Evolutionary conservation across 1,284 basidiomycete genomes (phyloP), one percentile per base, ranked within the genome.

Genomic region (Ustilago shanxiensis): DNA sequence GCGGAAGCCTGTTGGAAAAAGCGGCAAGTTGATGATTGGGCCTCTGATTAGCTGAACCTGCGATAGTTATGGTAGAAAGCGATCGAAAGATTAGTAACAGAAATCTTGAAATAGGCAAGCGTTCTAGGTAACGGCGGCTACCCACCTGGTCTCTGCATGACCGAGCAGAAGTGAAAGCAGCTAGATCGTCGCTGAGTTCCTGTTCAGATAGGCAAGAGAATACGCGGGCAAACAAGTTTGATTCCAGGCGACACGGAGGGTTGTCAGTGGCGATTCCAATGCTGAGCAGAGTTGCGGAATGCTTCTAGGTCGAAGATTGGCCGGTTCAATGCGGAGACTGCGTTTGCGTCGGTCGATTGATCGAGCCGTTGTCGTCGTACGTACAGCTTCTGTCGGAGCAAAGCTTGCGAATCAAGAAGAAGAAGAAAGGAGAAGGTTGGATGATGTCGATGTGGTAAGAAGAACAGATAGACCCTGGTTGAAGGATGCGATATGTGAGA

Each of bases 121-220:
- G 24, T 22, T 35, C n/a, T 18, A 35, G 26, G 13, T 18, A 16
- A 18, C 13, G 24, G 45, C 37, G 29, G 29, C 11, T 24, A 67
- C 70, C 24, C 67, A 72, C 70, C 71, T 60, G 72, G 67, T 62
- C 72, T 75, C 57, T 75, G 72, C 72, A 75, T 75, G 60, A 55
- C 67, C 66, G 49, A 75, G 66, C 66, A 62, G 55, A 66, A 62
- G 35, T 31, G 5, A 11, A 26, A 44, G 39, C 55, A 65, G 63
- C 63, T 52, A 37, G 29, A 22, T 41, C 47, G 28, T 41, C 33
- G 50, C 63, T 44, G 49, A 28, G 22, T n/a, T 53, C 28, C 65
- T 67, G 49, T 47, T 1, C 28, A 4, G 41, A 58, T 16, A n/a
- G 22, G 59, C 14, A 26, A 49, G 22, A 14, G 26, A 45, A 14